Evolutionary conservation across 257 asterid genomes (phyloP), one percentile per base, ranked within the genome.

Genomic region (Plantago ovata): DNA sequence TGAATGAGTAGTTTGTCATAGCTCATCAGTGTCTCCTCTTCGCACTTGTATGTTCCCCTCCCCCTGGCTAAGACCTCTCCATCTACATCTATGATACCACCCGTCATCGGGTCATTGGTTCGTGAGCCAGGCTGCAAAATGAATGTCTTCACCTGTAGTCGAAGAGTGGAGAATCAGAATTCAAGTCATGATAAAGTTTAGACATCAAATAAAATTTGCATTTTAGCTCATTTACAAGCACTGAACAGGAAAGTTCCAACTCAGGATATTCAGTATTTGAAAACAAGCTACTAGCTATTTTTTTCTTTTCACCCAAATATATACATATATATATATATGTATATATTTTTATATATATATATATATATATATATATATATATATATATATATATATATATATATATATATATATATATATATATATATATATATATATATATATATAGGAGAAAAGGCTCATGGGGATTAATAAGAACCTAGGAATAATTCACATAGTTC

Each of bases 51-150:
- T 10, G 84, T 71, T 56, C 56, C 94, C 94, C 68, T 73, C 69
- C 36, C 98, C 95, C 62, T 79, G 12, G 98, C 97, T 58, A 93
- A 71, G 69, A 82, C 84, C 75, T 79, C 85, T 9, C 86, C 89
- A 32, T 77, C 85, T 19, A 79, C 82, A 40, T 79, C 87, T 47
- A 80, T 69, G 42, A 69, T 79, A 23, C 62, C 90, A 15, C 53
- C 79, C 58, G 77, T 77, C 52, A 43, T 24, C 15, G 84, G 74
- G 70, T 84, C 77, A 18, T 76, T 73, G 1, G 50, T 56, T 52
- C 78, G 81, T 38, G 75, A 42, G 23, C 96, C 99, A 1, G 99
- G 96, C 75, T 89, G 87, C 80, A 89, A 70, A 58, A 80, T 18
- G 48, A 93, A 84, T 24, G 89, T 89, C 73, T 84, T 93, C 52